These are phyloP conservation scores for Penicillium sp. DNA, from an alignment of 2,329 filamentous ascomycete genomes.

Conservation along the genomic window DNA sequence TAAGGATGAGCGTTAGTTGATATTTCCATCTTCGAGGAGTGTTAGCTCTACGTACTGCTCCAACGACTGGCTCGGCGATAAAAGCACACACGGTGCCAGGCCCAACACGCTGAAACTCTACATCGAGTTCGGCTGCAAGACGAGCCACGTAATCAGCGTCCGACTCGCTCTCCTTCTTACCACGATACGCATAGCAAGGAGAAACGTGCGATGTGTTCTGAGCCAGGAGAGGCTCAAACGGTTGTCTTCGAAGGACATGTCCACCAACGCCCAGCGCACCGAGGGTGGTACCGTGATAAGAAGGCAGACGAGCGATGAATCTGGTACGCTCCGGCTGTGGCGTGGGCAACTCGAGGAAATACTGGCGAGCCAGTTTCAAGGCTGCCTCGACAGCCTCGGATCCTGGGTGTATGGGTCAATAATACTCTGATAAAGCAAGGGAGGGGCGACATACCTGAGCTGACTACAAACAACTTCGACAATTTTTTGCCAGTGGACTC, in stretches of 20 bases:
- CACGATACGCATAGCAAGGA: constrained; percentile 70
- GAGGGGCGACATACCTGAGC: constrained; percentile 55
- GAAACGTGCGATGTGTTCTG: constrained; percentile 66
- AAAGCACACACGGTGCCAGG: constrained; percentile 73
- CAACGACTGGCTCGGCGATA: constrained; percentile 74
- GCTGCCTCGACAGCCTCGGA: constrained; percentile 74
- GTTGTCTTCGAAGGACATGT: constrained; percentile 63
- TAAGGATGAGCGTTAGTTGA: background rate
- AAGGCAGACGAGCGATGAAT: constrained; percentile 69
- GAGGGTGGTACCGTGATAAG: constrained; percentile 74
- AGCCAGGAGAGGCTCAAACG: constrained; percentile 66
- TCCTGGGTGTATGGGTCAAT: constrained; percentile 47
- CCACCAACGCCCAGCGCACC: constrained; percentile 70
- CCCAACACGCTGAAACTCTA: constrained; percentile 68
- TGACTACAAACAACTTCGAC: constrained; percentile 62
- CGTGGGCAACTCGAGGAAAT: constrained; percentile 62
- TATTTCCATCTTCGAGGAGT: background rate
- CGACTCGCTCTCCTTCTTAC: constrained; percentile 58
- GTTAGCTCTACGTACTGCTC: constrained; percentile 60
- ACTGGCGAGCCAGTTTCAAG: constrained; percentile 71
- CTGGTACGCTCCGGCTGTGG: constrained; percentile 61
- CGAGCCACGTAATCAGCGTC: constrained; percentile 65
- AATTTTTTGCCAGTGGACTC: constrained; percentile 60
- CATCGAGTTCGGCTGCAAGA: constrained; percentile 69
- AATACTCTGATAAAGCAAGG: too few relatives aligned